Evolutionary conservation across 2,329 filamentous ascomycete genomes (phyloP).

Genomic region (Calycina herbarum): DNA sequence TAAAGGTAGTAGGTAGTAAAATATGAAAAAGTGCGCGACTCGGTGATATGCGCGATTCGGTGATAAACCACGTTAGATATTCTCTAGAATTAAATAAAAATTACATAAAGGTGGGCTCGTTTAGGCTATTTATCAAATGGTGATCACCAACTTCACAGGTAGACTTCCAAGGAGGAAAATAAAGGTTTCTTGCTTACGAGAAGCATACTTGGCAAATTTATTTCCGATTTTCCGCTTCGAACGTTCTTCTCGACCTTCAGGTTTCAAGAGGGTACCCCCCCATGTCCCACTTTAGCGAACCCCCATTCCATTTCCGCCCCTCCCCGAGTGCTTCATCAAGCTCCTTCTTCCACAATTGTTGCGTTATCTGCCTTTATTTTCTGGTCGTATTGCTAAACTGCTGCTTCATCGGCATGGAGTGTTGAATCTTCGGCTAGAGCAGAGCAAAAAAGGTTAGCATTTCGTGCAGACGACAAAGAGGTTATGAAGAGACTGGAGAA

Average conservation of each 20-base stretch:
- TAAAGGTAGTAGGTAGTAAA: too few relatives aligned
- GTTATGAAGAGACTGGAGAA: background rate
- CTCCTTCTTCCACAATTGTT: background rate
- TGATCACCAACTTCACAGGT: too few relatives aligned
- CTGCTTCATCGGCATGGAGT: background rate
- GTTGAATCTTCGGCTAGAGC: background rate
- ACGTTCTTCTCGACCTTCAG: background rate
- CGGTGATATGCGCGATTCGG: too few relatives aligned
- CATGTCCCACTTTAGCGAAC: too few relatives aligned
- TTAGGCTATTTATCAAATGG: too few relatives aligned
- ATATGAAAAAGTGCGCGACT: too few relatives aligned
- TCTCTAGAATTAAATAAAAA: too few relatives aligned
- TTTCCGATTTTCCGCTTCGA: background rate
- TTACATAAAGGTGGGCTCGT: too few relatives aligned
- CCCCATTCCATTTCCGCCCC: background rate
- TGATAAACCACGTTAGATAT: too few relatives aligned
- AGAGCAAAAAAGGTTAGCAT: background rate
- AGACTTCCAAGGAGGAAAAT: too few relatives aligned
- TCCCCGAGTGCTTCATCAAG: background rate
- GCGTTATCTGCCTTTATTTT: background rate
- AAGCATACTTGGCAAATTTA: too few relatives aligned
- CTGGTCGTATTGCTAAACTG: background rate
- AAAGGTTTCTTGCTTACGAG: too few relatives aligned
- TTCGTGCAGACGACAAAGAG: background rate
- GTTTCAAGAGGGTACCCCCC: background rate